These are phyloP conservation scores for Neurospora sublineolata DNA, from an alignment of 495 filamentous ascomycete species.

Conservation along the genomic window DNA sequence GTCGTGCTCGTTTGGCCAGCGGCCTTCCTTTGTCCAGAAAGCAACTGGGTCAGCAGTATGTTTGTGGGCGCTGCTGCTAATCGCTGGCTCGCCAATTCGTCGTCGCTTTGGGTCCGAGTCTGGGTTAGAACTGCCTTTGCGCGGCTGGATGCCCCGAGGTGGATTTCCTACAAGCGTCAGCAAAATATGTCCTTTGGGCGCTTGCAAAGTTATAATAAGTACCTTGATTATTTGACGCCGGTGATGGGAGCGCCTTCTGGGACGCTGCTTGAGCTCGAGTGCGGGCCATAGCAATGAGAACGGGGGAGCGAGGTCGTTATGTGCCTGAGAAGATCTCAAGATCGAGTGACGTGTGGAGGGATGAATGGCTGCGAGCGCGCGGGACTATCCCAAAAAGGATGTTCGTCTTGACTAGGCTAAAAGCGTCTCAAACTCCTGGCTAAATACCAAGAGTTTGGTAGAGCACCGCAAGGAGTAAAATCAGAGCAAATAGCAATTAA, in stretches of 20 bases:
- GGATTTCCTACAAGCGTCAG: constrained; percentile 12
- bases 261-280: constrained; percentile 11
- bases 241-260: constrained; percentile 7
- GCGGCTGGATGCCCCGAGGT: no score
- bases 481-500: no score
- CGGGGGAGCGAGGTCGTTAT: constrained; percentile 5
- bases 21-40: constrained; percentile 6
- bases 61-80: not conserved
- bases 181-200: constrained; percentile 10
- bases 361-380: constrained; percentile 7
- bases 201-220: constrained; percentile 12
- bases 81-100: constrained; percentile 5
- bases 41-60: constrained; percentile 3
- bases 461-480: no score
- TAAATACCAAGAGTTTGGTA: no score
- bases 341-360: constrained; percentile 6
- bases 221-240: constrained; percentile 11
- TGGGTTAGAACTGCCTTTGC: no score
- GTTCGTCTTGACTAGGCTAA: no score
- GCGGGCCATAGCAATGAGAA: constrained; percentile 10
- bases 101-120: constrained; percentile 1
- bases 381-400: not conserved
- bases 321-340: constrained; percentile 4
- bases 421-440: no score
- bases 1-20: constrained; percentile 5